Evolutionary conservation across 2,329 filamentous ascomycete genomes (phyloP).

Genomic region (Epichloe amarillans): DNA sequence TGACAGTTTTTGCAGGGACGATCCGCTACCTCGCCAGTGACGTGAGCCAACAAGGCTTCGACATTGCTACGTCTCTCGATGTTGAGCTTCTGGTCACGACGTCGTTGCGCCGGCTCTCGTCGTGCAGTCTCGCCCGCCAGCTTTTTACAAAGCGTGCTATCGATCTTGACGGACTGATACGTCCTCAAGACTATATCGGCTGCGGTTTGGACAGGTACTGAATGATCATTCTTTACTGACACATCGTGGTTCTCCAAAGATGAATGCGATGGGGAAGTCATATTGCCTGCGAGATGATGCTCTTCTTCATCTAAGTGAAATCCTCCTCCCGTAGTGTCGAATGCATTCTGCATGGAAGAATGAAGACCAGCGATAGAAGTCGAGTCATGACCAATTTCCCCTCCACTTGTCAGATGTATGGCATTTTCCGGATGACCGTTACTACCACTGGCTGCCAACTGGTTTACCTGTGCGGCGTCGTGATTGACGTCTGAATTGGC

Average conservation of each 20-base stretch:
- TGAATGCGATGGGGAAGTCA: neutral
- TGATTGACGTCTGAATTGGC: constrained; percentile 1
- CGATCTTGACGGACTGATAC: constrained; percentile 32
- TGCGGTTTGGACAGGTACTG: constrained; percentile 21
- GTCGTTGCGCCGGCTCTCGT: constrained; percentile 38
- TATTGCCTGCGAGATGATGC: neutral
- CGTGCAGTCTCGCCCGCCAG: constrained; percentile 35
- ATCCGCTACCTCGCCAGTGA: constrained; percentile 34
- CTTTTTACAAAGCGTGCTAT: constrained; percentile 41
- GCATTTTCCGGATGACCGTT: constrained; percentile 4
- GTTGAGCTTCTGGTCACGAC: constrained; percentile 40
- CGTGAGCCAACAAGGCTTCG: constrained; percentile 44
- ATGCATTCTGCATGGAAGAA: neutral
- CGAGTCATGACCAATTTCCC: constrained; percentile 7
- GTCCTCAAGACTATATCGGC: constrained; percentile 32
- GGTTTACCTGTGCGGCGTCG: constrained; percentile 1
- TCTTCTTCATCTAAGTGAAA: neutral
- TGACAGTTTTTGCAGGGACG: constrained; percentile 46
- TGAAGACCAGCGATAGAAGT: neutral
- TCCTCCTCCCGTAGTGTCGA: neutral
- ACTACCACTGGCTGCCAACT: neutral
- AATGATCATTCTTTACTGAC: neutral
- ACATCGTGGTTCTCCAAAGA: constrained; percentile 4
- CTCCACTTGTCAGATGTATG: constrained; percentile 5
- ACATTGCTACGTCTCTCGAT: constrained; percentile 45